phyloP scores from a whole-genome alignment of 2,329 filamentous ascomycete species.

The Verticillium zaregamsianum region DNA sequence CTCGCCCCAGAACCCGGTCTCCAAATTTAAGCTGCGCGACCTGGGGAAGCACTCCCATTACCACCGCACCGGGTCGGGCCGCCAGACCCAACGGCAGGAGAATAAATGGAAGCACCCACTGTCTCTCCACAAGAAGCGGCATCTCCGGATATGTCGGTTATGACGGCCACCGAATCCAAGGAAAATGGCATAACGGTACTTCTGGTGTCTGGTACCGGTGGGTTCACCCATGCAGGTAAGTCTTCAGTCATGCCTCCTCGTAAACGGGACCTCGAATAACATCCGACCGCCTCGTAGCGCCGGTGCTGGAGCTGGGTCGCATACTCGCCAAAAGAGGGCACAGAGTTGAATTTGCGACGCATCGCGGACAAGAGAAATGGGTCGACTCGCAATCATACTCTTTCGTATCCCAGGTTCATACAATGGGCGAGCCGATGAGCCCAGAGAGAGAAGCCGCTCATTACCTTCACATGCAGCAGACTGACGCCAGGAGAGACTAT shows the following conservation, averaged over 20 bases:
- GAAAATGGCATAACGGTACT: slow-evolving; percentile 15
- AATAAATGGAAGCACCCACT: too few species aligned
- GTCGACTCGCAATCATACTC: not conserved
- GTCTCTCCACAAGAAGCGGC: not conserved
- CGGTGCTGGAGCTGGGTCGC: slow-evolving; percentile 12
- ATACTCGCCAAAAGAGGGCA: slow-evolving; percentile 2
- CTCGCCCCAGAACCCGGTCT: too few species aligned
- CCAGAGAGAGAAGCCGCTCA: slow-evolving; percentile 24
- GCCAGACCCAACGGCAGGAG: not conserved
- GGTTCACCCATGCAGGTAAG: slow-evolving; percentile 29
- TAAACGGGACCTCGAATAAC: slow-evolving; percentile 20
- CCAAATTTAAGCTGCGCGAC: too few species aligned
- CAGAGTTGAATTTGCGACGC: slow-evolving; percentile 1
- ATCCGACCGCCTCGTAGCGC: slow-evolving; percentile 18
- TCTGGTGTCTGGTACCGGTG: slow-evolving; percentile 28
- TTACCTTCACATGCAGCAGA: slow-evolving; percentile 29
- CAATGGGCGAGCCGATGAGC: slow-evolving; percentile 18
- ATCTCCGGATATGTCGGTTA: not conserved
- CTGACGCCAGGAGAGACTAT: slow-evolving; percentile 26
- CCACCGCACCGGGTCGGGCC: too few species aligned
- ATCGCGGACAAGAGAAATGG: not conserved
- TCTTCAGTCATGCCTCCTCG: slow-evolving; percentile 25
- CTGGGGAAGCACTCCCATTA: too few species aligned
- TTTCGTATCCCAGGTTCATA: slow-evolving; percentile 12
- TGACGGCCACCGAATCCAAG: not conserved